Percentiles rank a stretch among this genome's conserved stretches.
Conservation (phyloP, 2,329 filamentous ascomycete genomes). For the Dryadomyces quercus-mongolicae region DNA sequence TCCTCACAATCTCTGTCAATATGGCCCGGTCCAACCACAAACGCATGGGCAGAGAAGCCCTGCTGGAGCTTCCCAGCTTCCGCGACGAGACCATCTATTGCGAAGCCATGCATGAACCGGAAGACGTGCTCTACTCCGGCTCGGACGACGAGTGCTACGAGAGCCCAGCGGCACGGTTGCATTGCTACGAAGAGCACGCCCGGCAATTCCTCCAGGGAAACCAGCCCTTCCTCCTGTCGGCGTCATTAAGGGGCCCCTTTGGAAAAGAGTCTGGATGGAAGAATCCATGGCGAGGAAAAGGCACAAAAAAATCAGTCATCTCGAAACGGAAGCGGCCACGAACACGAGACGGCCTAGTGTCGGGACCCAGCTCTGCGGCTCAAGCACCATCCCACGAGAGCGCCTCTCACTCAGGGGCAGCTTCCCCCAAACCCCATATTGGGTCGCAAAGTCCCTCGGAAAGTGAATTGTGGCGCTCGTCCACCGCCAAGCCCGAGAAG, state of each 20-base stretch:
- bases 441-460: too few species aligned
- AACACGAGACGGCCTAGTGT: background rate
- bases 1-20: background rate
- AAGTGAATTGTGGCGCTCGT: too few species aligned
- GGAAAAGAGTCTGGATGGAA: slow-evolving; percentile 33
- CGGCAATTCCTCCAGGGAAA: slow-evolving; percentile 44
- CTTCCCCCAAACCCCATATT: too few species aligned
- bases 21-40: background rate
- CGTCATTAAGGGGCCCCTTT: slow-evolving; percentile 51
- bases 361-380: background rate
- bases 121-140: slow-evolving; percentile 41
- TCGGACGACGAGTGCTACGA: slow-evolving; percentile 45
- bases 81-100: slow-evolving; percentile 3
- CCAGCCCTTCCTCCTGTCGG: slow-evolving; percentile 45
- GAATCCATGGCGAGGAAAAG: slow-evolving; percentile 36
- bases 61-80: slow-evolving; percentile 5
- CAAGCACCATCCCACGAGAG: too few species aligned
- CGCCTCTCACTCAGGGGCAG: too few species aligned
- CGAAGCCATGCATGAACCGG: slow-evolving; percentile 25
- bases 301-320: background rate
- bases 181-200: slow-evolving; percentile 47
- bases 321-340: background rate
- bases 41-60: background rate
- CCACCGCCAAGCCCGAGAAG: background rate
- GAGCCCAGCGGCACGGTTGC: slow-evolving; percentile 29